Evolutionary conservation across 345 rosid genomes (phyloP), one percentile per base, ranked within the genome.

Genomic region (Citrus inodora): DNA sequence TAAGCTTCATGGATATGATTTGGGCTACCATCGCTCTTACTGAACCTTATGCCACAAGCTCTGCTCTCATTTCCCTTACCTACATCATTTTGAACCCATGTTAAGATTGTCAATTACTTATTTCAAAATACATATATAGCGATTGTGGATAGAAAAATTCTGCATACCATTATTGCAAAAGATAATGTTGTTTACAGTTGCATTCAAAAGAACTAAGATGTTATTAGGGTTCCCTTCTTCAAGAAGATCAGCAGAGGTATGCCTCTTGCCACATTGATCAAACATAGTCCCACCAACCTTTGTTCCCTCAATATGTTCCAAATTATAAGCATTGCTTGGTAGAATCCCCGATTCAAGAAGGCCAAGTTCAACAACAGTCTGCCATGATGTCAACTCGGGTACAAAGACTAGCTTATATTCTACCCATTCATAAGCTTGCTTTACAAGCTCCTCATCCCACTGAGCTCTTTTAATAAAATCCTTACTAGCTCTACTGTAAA

Each of bases 161-260:
- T 35, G 53, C 88, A 71, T 68, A 87, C 90, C 65, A 24, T 76
- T 84, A 64, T 73, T 51, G 58, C 82, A 67, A 61, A 93, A 85
- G 76, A 90, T 78, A 70, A 92, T 76, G 14, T 83, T 88, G 76
- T 87, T 84, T 4, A 89, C 94, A 2, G 95, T 93, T 66, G 92
- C 79, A 78, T 88, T 87, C 62, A 94, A 33, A 55, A 90, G 90
- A 79, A 93, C 92, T 22, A 82, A 58, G 70, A 92, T 84, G 51
- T 82, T 76, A 35, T 71, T 79, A 0, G 86, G 87, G 80, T 86
- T 87, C 42, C 90, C 94, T 75, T 81, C 85, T 28, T 59, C 86
- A 9, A 90, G 83, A 80, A 92, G 95, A 85, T 93, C 92, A 22
- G 95, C 95, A 25, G 98, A 88, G 28, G 90, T 88, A 37, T 89